These are phyloP conservation scores for Aspergillus calidoustus DNA, from an alignment of 2,329 filamentous ascomycete species.

Conservation along the genomic window DNA sequence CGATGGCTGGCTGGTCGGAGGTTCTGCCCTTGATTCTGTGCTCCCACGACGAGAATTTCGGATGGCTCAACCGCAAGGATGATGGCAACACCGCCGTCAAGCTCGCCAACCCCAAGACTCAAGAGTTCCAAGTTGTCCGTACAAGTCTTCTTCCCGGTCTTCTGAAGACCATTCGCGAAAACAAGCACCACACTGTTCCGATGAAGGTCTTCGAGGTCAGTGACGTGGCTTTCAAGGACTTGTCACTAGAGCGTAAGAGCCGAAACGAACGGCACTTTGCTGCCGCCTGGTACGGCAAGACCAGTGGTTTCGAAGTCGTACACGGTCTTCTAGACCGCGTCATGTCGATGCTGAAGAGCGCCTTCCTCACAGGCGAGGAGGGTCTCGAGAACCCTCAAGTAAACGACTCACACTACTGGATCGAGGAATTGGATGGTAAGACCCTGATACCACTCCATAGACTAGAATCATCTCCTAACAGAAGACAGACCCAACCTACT, in stretches of 20 bases:
- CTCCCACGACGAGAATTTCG: slow-evolving; percentile 98
- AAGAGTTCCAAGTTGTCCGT: slow-evolving; percentile 90
- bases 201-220: slow-evolving; percentile 92
- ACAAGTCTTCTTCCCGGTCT: slow-evolving; percentile 85
- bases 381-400: slow-evolving; percentile 64
- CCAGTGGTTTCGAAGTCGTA: slow-evolving; percentile 90
- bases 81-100: slow-evolving; percentile 81
- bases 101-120: slow-evolving; percentile 89
- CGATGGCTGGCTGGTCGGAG: slow-evolving; percentile 95
- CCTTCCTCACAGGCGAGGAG: slow-evolving; percentile 78
- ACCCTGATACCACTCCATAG: slow-evolving; percentile 15
- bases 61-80: slow-evolving; percentile 87
- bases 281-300: slow-evolving; percentile 95
- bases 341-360: slow-evolving; percentile 86
- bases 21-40: slow-evolving; percentile 96
- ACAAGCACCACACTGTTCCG: slow-evolving; percentile 84
- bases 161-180: slow-evolving; percentile 91
- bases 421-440: slow-evolving; percentile 82
- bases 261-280: slow-evolving; percentile 94
- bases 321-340: slow-evolving; percentile 92
- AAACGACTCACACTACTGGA: slow-evolving; percentile 79
- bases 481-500: slow-evolving; percentile 78
- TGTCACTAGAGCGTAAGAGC: slow-evolving; percentile 77
- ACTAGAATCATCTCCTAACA: neutral
- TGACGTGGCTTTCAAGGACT: slow-evolving; percentile 91